Percentiles rank a stretch among this genome's conserved stretches.
Evolutionary conservation across 208 protist genomes (phyloP).

Genomic region (Angomonas ambiguus): DNA sequence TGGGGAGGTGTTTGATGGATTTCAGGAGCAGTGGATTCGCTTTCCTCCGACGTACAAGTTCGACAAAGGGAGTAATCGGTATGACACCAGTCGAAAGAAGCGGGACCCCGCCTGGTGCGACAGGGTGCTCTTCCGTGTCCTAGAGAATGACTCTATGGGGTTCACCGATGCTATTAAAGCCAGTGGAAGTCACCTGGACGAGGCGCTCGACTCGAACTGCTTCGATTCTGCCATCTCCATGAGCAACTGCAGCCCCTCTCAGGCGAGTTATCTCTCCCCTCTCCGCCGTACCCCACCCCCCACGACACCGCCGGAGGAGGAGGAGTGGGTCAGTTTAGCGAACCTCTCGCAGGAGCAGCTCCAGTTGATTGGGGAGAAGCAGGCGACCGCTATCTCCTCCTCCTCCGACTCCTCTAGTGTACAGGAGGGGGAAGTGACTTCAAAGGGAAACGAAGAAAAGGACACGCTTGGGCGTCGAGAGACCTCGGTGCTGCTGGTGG

Average conservation of each 20-base stretch:
- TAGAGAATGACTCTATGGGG: not conserved
- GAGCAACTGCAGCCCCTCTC: not conserved
- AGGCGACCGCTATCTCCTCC: not conserved
- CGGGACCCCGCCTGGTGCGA: conserved; percentile 89
- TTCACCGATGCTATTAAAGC: not conserved
- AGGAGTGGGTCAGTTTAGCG: not conserved
- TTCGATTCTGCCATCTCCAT: not conserved
- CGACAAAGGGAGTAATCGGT: conserved; percentile 55
- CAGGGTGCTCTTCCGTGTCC: conserved; percentile 78
- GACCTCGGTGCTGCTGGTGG: not conserved
- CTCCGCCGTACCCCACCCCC: not conserved
- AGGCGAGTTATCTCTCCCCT: not conserved
- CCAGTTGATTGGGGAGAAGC: not conserved
- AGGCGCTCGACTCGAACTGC: not conserved
- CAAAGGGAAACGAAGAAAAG: not conserved
- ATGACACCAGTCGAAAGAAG: conserved; percentile 76
- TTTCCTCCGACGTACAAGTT: conserved; percentile 94
- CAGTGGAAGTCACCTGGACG: not conserved
- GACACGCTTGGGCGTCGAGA: not conserved
- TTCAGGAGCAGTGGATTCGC: conserved; percentile 81
- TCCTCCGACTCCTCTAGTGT: not conserved
- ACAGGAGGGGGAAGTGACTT: not conserved
- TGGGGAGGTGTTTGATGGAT: conserved; percentile 77
- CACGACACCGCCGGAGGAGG: not conserved
- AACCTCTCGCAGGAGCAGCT: not conserved